Base-by-base conservation (phyloP, 2,329 filamentous ascomycete genomes). In the Sclerotinia borealis region DNA sequence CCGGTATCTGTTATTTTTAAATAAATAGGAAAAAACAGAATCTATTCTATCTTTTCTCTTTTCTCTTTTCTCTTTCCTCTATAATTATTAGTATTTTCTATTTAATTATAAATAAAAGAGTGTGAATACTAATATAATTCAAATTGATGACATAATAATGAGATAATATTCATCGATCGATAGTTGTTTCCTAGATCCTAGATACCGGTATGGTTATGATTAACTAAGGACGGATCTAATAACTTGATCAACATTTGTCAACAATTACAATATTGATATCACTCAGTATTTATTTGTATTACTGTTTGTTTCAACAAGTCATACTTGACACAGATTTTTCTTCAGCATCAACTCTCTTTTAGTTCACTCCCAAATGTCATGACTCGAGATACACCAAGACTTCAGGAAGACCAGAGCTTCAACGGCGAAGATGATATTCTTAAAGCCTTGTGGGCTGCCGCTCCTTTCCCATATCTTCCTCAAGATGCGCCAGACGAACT, bases 391-490 rank as follows among this genome's bases (percentile, higher is more conserved):
- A 72, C 75, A 55, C 65, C 65, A 55, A 65, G 65, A 65, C 61
- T 67, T 52, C 65, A 67, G 64, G 68, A 69, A 65, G 69, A 67
- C 49, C 66, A 58, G 51, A 45, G 58, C 48, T 60, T 55, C 58
- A 67, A 55, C 63, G 68, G 29, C 43, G 60, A 73, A 64, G 67
- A 66, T 22, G 71, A 71, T 56, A 63, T 86, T 56, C 73, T 86
- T 25, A 80, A 80, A 56, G 82, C 81, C 13, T 79, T 88, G 37
- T 88, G 85, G 85, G 82, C 85, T 67, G 79, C 84, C 61, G 83
- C 83, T 4, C 80, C 81, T 2, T 87, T 88, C 69, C 79, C 83
- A 47, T 79, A 81, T 59, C 76, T 89, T 48, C 86, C 86, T 1
- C 72, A 76, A 61, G 85, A 88, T 76, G 85, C 85, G 63, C 86